Evolutionary conservation across 306 rosid genomes (phyloP), one percentile per base, ranked within the genome.

Genomic region (Vachellia collinsii): DNA sequence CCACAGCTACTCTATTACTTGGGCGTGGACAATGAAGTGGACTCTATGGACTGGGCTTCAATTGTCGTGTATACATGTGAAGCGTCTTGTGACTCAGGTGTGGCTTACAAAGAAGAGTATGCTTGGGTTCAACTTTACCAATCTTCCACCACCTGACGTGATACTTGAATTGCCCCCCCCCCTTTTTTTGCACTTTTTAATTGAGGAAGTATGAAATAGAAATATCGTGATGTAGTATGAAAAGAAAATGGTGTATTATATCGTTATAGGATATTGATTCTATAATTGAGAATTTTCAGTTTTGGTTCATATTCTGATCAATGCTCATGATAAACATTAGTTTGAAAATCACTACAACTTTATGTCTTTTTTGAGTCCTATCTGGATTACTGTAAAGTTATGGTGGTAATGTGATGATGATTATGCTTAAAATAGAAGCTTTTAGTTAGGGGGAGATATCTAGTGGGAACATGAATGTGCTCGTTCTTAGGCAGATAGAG

Each of bases 1-100:
- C 97, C 97, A 46, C 98, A 92, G 83, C 77, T 90, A 82, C 90
- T 88, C 16, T 92, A 85, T 78, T 88, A 85, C 85, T 89, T 88
- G 0, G 87, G 87, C 8, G 87, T 92, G 46, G 89, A 84, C 84
- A 85, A 91, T 44, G 93, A 89, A 1, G 71, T 10, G 8, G 89
- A 85, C 66, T 92, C 94, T 61, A 82, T 93, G 67, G 96, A 91
- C 72, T 93, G 96, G 96, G 91, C 91, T 29, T 29, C 34, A 29
- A 29, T 29, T 29, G 34, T 29, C 34, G 91, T 84, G 64, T 89
- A 89, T 77, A 44, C 93, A 6, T 93, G 97, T 71, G 89, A 87
- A 80, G 90, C 91, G 61, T 91, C 95, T 20, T 93, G 95, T 59
- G 92, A 88, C 34, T 86, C 84, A 1, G 68, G 81, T 70, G 61